Base-by-base conservation (phyloP, 805 yeast genomes). In the Myxozyma lipomycoides region DNA sequence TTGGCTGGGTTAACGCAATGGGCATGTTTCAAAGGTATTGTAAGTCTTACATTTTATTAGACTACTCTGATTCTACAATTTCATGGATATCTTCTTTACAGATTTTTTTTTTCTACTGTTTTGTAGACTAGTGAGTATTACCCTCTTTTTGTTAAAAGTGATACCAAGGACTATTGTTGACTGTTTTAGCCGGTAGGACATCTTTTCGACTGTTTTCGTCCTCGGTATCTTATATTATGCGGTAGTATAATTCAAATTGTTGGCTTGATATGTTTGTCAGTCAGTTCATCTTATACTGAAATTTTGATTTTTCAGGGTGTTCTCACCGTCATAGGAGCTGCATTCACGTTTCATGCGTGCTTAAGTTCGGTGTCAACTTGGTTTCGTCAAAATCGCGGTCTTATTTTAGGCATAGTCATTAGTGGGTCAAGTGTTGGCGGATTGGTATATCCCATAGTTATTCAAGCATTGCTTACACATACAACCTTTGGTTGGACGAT, bases 401-500 rank as follows among this genome's bases (percentile, higher is more conserved):
- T n/a, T n/a, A n/a, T n/a, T n/a, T n/a, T n/a, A n/a, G n/a, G n/a
- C n/a, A n/a, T n/a, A n/a, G n/a, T n/a, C n/a, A n/a, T n/a, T n/a
- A n/a, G n/a, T n/a, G n/a, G n/a, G n/a, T n/a, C n/a, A n/a, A n/a
- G n/a, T n/a, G n/a, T n/a, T n/a, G n/a, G n/a, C n/a, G n/a, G n/a
- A 22, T 60, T 75, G 46, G 51, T 74, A n/a, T 76, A 73, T 60
- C 78, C 81, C 10, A 62, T 75, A 40, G 68, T 74, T 68, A 67
- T 77, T 18, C 68, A 73, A n/a, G n/a, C n/a, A n/a, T n/a, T n/a
- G n/a, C n/a, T n/a, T n/a, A n/a, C n/a, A n/a, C n/a, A n/a, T n/a
- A n/a, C n/a, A n/a, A n/a, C n/a, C n/a, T n/a, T n/a, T n/a, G n/a
- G n/a, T n/a, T n/a, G n/a, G n/a, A n/a, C n/a, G n/a, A n/a, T n/a